Evolutionary conservation across 177 flowering plant species (phyloP).

Genomic region (Telopea speciosissima): DNA sequence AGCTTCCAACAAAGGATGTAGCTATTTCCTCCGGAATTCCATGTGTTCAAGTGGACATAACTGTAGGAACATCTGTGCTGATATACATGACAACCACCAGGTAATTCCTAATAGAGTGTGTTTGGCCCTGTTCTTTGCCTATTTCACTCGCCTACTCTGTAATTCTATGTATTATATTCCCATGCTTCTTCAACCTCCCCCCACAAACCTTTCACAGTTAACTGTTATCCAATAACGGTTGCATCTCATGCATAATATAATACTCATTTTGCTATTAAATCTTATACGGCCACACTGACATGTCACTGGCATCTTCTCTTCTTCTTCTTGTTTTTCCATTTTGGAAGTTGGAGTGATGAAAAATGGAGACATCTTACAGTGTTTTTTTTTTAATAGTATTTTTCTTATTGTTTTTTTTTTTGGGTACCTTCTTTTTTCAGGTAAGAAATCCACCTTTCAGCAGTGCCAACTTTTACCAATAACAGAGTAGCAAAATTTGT

Average conservation of each 20-base stretch:
- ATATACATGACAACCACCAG: constrained; percentile 32
- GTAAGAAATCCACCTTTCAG: too few relatives aligned
- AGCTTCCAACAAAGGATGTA: constrained; percentile 35
- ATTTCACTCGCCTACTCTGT: not conserved
- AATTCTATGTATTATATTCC: not conserved
- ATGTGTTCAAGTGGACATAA: constrained; percentile 34
- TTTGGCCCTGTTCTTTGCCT: not conserved
- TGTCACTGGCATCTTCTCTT: not conserved
- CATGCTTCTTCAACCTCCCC: not conserved
- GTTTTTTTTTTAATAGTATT: too few relatives aligned
- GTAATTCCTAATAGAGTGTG: constrained; percentile 15
- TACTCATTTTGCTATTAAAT: not conserved
- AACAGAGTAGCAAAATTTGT: not conserved
- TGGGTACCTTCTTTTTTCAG: too few relatives aligned
- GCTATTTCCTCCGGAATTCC: constrained; percentile 19
- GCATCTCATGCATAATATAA: not conserved
- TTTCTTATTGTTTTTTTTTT: too few relatives aligned
- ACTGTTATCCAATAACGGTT: not conserved
- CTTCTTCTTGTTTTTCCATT: not conserved
- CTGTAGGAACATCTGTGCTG: constrained; percentile 30
- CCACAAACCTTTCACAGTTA: not conserved
- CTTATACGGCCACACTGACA: not conserved
- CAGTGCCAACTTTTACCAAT: not conserved
- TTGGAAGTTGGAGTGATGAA: not conserved
- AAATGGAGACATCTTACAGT: not conserved